These are phyloP conservation scores for Cyclotella cryptica DNA, from an alignment of 108 stramenopile genomes.

Conservation along the genomic window DNA sequence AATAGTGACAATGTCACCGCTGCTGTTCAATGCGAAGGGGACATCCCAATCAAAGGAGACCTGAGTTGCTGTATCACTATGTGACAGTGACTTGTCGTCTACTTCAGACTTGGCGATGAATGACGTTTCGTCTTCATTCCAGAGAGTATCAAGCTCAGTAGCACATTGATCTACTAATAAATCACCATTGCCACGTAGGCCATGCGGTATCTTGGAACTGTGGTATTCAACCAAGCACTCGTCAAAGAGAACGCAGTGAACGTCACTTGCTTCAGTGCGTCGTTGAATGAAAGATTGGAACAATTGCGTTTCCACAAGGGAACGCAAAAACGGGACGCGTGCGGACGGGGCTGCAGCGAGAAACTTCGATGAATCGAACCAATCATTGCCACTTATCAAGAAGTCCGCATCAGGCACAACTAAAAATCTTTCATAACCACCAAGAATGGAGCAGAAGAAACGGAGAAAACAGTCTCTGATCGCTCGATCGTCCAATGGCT, in stretches of 20 bases:
- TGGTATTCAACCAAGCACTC: slow-evolving; percentile 86
- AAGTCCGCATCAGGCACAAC: slow-evolving; percentile 91
- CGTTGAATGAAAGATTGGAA: slow-evolving; percentile 90
- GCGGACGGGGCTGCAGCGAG: slow-evolving; percentile 66
- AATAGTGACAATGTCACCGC: slow-evolving; percentile 79
- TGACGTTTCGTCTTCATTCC: slow-evolving; percentile 37
- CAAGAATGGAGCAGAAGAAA: slow-evolving; percentile 81
- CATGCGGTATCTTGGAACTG: slow-evolving; percentile 73
- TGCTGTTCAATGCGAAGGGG: slow-evolving; percentile 56
- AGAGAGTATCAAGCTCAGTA: slow-evolving; percentile 45
- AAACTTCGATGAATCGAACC: slow-evolving; percentile 88
- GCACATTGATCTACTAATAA: slow-evolving; percentile 86
- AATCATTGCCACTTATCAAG: slow-evolving; percentile 81
- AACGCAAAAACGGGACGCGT: slow-evolving; percentile 61
- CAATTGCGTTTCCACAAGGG: slow-evolving; percentile 76
- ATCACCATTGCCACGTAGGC: slow-evolving; percentile 74
- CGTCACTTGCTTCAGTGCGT: slow-evolving; percentile 87
- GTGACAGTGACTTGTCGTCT: slow-evolving; percentile 53
- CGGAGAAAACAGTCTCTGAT: slow-evolving; percentile 84
- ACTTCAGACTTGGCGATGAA: slow-evolving; percentile 26
- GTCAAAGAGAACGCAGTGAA: slow-evolving; percentile 86
- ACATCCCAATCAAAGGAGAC: slow-evolving; percentile 35
- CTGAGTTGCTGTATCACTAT: slow-evolving; percentile 48
- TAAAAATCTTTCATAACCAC: slow-evolving; percentile 84
- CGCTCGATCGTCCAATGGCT: slow-evolving; percentile 84